Evolutionary conservation across 495 filamentous ascomycete species (phyloP).

Genomic region (Xylaria intraflava): DNA sequence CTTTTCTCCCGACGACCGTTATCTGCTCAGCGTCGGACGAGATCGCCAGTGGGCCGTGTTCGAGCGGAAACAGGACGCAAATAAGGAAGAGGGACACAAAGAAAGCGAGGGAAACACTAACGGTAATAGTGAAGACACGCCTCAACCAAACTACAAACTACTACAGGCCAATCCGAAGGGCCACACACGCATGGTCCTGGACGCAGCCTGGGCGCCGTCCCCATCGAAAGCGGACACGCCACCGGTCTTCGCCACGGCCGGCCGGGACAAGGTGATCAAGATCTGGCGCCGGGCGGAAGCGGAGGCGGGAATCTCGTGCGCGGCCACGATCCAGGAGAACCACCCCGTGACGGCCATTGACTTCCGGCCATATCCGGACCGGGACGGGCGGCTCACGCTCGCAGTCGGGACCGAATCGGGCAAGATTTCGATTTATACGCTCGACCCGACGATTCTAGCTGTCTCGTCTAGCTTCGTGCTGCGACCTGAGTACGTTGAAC

Average conservation of each 20-base stretch:
- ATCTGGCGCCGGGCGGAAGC: slow-evolving; percentile 52
- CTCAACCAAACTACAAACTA: slow-evolving; percentile 42
- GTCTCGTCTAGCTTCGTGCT: slow-evolving; percentile 40
- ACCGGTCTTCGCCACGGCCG: slow-evolving; percentile 72
- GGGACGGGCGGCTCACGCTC: slow-evolving; percentile 45
- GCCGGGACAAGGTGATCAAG: slow-evolving; percentile 79
- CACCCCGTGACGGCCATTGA: slow-evolving; percentile 72
- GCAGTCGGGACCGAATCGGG: slow-evolving; percentile 64
- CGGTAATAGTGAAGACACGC: neutral
- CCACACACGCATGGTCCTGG: slow-evolving; percentile 85
- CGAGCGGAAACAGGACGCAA: slow-evolving; percentile 34
- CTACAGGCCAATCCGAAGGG: slow-evolving; percentile 66
- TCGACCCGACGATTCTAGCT: slow-evolving; percentile 40
- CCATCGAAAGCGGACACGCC: slow-evolving; percentile 31
- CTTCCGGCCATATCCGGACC: slow-evolving; percentile 41
- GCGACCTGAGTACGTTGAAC: slow-evolving; percentile 29
- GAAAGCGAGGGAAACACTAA: neutral
- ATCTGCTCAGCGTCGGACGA: slow-evolving; percentile 79
- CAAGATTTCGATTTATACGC: slow-evolving; percentile 37
- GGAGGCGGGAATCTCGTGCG: slow-evolving; percentile 35
- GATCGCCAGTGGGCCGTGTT: slow-evolving; percentile 90
- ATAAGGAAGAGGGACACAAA: neutral
- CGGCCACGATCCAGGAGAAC: slow-evolving; percentile 46
- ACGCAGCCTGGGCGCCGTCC: slow-evolving; percentile 71
- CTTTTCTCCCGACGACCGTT: slow-evolving; percentile 68